phyloP scores from a whole-genome alignment of 352 stramenopile species.

The Albugo candida region DNA sequence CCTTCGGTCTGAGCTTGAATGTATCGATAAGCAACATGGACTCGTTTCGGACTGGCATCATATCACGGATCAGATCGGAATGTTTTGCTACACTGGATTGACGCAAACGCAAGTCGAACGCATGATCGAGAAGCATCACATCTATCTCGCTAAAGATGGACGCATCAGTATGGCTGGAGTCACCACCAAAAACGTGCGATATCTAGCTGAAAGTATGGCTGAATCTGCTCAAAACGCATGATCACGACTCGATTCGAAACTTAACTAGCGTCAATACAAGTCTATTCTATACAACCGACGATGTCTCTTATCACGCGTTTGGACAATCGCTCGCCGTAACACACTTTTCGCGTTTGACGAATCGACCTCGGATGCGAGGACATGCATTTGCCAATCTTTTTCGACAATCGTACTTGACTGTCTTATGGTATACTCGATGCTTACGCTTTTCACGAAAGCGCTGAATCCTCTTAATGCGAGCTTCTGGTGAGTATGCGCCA shows the following conservation, averaged over 20 bases:
- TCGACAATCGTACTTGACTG: conserved; percentile 52
- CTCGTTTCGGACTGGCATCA: conserved; percentile 85
- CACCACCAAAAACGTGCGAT: conserved; percentile 92
- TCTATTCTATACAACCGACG: neutral
- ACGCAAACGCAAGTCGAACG: conserved; percentile 85
- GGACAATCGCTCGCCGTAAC: neutral
- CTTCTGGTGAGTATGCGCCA: conserved; percentile 33
- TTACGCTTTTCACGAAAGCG: conserved; percentile 62
- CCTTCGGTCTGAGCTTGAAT: conserved; percentile 66
- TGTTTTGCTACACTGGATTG: conserved; percentile 98
- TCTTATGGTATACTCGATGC: conserved; percentile 43
- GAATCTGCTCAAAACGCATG: conserved; percentile 82
- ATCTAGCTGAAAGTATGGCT: conserved; percentile 89
- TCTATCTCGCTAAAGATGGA: conserved; percentile 97
- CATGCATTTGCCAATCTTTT: conserved; percentile 47
- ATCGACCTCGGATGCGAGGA: conserved; percentile 48
- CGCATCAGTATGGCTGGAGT: conserved; percentile 96
- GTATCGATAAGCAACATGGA: conserved; percentile 52
- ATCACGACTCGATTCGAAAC: neutral
- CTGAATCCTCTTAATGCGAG: conserved; percentile 26
- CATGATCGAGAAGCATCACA: conserved; percentile 91
- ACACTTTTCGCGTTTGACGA: conserved; percentile 12
- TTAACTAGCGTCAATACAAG: neutral
- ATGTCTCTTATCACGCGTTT: too few relatives aligned
- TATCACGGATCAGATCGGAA: conserved; percentile 97